Conservation (phyloP, 345 rosid species). For the Citrus inodora region DNA sequence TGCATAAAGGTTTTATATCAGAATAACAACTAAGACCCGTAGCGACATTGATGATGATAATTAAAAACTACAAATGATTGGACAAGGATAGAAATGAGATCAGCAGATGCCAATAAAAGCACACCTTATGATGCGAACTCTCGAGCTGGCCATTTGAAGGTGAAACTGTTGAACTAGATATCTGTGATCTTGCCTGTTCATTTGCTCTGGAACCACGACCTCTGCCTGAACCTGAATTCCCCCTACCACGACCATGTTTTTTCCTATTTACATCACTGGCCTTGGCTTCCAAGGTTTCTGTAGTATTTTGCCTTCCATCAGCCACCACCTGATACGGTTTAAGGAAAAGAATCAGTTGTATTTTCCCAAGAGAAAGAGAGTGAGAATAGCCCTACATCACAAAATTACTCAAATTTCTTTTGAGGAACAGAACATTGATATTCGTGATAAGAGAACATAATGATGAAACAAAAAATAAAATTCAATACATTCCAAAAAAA, state of each 20-base stretch:
- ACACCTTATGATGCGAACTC: constrained; percentile 62
- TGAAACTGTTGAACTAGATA: constrained; percentile 39
- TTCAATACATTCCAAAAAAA: not conserved
- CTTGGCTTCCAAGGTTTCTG: constrained; percentile 52
- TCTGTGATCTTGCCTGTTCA: constrained; percentile 56
- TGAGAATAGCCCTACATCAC: not conserved
- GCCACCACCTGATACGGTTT: constrained; percentile 39
- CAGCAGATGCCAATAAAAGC: constrained; percentile 11
- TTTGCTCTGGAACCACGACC: constrained; percentile 84
- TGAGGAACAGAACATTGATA: not conserved
- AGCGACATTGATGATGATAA: not conserved
- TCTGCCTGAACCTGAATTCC: constrained; percentile 58
- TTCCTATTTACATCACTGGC: constrained; percentile 56
- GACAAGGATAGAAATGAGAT: not conserved
- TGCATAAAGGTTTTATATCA: not conserved
- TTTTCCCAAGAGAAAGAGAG: not conserved
- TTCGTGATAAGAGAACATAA: not conserved
- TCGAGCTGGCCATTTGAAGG: constrained; percentile 67
- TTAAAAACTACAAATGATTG: not conserved
- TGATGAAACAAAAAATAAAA: not conserved
- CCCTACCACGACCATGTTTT: constrained; percentile 88
- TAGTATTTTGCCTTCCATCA: constrained; percentile 67
- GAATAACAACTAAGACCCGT: not conserved
- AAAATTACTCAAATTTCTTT: not conserved
- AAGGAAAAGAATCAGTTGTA: constrained; percentile 5